Conservation (phyloP, 495 filamentous ascomycete species). For the Aspergillus leporis region DNA sequence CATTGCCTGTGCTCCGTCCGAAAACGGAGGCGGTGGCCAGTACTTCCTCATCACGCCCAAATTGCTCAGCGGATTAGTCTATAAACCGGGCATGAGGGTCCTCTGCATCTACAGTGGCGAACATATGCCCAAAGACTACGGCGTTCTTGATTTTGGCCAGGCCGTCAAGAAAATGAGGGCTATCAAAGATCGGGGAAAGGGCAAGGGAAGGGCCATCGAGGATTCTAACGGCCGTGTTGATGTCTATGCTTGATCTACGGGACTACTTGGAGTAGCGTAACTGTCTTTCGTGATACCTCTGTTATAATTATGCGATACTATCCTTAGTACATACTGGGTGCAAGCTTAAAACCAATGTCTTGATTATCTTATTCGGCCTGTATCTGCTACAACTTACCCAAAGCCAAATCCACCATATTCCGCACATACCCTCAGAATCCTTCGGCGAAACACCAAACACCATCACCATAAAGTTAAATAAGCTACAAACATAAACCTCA, state of each 20-base stretch:
- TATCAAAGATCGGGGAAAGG: slow-evolving; percentile 21
- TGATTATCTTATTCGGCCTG: no score
- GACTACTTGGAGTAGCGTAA: background rate
- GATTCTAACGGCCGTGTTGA: slow-evolving; percentile 16
- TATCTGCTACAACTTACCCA: no score
- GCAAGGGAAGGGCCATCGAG: slow-evolving; percentile 22
- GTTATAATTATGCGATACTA: background rate
- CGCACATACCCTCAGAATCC: no score
- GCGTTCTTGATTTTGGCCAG: slow-evolving; percentile 30
- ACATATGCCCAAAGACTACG: slow-evolving; percentile 68
- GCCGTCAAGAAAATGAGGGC: slow-evolving; percentile 36
- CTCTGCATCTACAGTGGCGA: slow-evolving; percentile 93
- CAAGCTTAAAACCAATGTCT: no score
- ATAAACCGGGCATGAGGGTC: slow-evolving; percentile 87
- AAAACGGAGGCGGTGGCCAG: slow-evolving; percentile 43
- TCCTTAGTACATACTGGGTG: no score
- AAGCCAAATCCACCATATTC: no score
- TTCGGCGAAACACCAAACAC: no score
- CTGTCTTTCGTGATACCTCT: slow-evolving; percentile 18
- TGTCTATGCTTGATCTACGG: slow-evolving; percentile 28
- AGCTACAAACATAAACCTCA: no score
- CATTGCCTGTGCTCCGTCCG: slow-evolving; percentile 67
- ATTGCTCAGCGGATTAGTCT: slow-evolving; percentile 78
- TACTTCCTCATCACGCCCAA: slow-evolving; percentile 99
- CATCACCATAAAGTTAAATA: no score